Conservation (phyloP, 2,329 filamentous ascomycete species). For the Orbilia javanica region DNA sequence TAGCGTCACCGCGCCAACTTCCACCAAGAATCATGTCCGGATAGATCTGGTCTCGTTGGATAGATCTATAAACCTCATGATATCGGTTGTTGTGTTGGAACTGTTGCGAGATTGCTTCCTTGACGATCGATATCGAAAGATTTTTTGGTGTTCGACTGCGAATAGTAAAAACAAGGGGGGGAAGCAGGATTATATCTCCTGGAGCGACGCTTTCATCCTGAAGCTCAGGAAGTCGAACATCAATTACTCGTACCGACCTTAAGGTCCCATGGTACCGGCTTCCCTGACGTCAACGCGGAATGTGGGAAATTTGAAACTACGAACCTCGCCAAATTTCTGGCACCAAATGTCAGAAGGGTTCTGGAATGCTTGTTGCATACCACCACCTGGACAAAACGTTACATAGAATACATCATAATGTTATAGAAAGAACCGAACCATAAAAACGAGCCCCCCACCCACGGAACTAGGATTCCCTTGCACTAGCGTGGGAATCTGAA, state of each 20-base stretch:
- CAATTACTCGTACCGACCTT: constrained; percentile 21
- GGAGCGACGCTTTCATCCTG: constrained; percentile 11
- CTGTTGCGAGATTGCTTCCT: background rate
- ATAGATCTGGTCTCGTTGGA: too few species aligned
- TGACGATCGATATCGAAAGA: background rate
- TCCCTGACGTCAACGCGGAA: constrained; percentile 19
- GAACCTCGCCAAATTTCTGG: background rate
- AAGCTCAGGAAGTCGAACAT: background rate
- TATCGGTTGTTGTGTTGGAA: background rate
- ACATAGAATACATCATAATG: background rate
- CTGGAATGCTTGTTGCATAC: constrained; percentile 14
- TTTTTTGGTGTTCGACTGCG: constrained; percentile 9
- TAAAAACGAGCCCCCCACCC: background rate
- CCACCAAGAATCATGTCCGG: background rate
- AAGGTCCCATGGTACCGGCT: background rate
- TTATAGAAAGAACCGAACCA: background rate
- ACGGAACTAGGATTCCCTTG: background rate
- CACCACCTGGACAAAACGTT: background rate
- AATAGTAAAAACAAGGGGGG: constrained; percentile 10
- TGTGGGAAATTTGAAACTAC: constrained; percentile 16
- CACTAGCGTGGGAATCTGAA: background rate
- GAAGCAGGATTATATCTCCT: constrained; percentile 8
- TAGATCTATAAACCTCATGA: background rate
- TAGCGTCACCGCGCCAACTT: background rate
- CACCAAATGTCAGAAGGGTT: background rate